Evolutionary conservation across 75 land plant genomes (phyloP).

Genomic region (Pinus tabuliformis): DNA sequence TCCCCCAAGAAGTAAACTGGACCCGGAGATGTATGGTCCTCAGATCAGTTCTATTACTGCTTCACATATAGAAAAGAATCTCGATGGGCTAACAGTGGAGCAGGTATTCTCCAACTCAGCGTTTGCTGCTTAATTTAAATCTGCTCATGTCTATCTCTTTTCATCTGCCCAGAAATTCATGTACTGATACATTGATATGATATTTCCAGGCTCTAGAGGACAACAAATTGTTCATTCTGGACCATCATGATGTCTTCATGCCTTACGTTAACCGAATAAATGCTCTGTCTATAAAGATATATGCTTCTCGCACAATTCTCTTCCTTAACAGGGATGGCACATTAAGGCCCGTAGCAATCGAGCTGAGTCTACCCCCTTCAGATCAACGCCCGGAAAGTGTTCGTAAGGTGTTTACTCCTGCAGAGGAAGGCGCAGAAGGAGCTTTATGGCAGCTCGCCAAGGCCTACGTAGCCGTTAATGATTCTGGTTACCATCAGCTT

Average conservation of each 20-base stretch:
- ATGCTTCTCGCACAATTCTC: slow-evolving; percentile 63
- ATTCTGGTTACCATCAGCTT: slow-evolving; percentile 63
- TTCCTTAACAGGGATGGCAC: slow-evolving; percentile 42
- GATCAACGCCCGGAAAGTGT: slow-evolving; percentile 7
- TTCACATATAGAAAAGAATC: slow-evolving; percentile 14
- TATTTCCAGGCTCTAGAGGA: slow-evolving; percentile 42
- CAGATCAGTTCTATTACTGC: slow-evolving; percentile 26
- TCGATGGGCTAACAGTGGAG: slow-evolving; percentile 26
- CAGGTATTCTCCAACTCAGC: slow-evolving; percentile 1
- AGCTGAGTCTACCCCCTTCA: slow-evolving; percentile 58
- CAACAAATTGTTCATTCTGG: slow-evolving; percentile 59
- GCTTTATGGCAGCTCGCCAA: slow-evolving; percentile 66
- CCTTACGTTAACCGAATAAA: slow-evolving; percentile 62
- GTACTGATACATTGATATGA: not conserved
- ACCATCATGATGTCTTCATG: slow-evolving; percentile 65
- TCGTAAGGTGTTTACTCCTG: slow-evolving; percentile 40
- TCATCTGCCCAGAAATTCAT: not conserved
- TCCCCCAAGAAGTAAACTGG: slow-evolving; percentile 65
- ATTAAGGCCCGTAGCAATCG: slow-evolving; percentile 65
- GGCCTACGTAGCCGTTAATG: slow-evolving; percentile 51
- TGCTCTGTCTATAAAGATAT: slow-evolving; percentile 31
- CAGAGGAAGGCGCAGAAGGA: slow-evolving; percentile 18
- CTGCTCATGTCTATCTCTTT: not conserved
- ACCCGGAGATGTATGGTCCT: slow-evolving; percentile 56
- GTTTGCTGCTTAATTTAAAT: not conserved